Evolutionary conservation across 139 green algal species (phyloP).

Genomic region (Coelastrella sp.): DNA sequence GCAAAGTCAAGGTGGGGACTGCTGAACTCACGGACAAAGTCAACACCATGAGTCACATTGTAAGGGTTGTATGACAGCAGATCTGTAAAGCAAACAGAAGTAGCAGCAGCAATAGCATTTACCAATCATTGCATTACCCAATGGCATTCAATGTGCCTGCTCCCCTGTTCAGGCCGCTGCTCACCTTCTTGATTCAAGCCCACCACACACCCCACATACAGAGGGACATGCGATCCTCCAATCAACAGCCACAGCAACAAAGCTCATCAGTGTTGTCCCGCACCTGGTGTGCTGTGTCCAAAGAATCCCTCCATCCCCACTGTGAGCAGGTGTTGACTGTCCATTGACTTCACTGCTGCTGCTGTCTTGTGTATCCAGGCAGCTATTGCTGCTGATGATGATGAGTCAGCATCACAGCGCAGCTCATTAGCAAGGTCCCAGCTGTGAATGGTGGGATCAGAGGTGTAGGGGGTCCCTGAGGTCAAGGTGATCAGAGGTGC

Average conservation of each 20-base stretch:
- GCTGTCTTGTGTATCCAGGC: conserved; percentile 62
- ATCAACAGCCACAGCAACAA: not conserved
- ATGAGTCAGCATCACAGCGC: conserved; percentile 16
- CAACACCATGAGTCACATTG: conserved; percentile 63
- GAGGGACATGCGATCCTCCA: too few relatives aligned
- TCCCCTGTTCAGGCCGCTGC: too few relatives aligned
- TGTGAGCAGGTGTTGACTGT: conserved; percentile 82
- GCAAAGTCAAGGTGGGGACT: conserved; percentile 73
- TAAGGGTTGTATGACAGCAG: conserved; percentile 64
- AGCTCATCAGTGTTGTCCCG: not conserved
- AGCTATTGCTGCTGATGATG: conserved; percentile 38
- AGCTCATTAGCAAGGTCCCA: conserved; percentile 80
- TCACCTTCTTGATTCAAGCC: too few relatives aligned
- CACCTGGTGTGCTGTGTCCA: conserved; percentile 64
- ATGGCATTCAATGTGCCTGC: too few relatives aligned
- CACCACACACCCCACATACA: too few relatives aligned
- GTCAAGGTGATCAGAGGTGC: too few relatives aligned
- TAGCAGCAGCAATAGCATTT: not conserved
- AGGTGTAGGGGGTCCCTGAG: not conserved
- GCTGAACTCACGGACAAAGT: conserved; percentile 66
- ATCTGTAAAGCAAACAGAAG: not conserved
- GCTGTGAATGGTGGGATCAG: conserved; percentile 77
- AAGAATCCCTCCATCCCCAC: conserved; percentile 83
- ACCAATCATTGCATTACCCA: too few relatives aligned
- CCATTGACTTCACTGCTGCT: conserved; percentile 68